A percentile compares a stretch with the other conserved stretches of the same genome.
Conservation (phyloP, 2,329 filamentous ascomycete species). For the Cytospora paraplurivora region DNA sequence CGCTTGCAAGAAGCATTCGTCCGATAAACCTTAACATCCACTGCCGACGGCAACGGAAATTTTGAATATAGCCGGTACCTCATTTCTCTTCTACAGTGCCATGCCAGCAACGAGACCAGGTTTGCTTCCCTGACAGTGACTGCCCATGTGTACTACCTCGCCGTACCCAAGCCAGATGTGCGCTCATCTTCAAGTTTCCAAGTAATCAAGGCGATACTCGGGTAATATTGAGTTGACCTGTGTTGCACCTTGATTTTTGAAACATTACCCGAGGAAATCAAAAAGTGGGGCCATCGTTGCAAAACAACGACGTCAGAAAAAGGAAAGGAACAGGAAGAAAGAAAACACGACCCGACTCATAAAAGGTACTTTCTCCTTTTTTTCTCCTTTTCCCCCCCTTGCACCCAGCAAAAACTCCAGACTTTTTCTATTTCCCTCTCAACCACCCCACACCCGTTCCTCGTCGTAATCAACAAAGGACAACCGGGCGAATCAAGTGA, state of each 20-base stretch:
- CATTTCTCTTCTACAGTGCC: too few species aligned
- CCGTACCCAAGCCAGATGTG: too few species aligned
- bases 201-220: not conserved
- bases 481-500: too few species aligned
- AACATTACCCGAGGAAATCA: not conserved
- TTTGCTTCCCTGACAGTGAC: too few species aligned
- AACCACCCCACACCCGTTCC: not conserved
- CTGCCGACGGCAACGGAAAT: too few species aligned
- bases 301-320: not conserved
- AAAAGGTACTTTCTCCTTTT: slow-evolving; percentile 16
- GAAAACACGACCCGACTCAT: slow-evolving; percentile 24
- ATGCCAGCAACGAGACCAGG: too few species aligned
- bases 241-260: not conserved
- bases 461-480: too few species aligned
- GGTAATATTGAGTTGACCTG: not conserved
- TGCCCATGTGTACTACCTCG: too few species aligned
- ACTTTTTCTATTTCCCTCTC: not conserved
- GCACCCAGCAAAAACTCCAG: not conserved
- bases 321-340: slow-evolving; percentile 22
- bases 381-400: not conserved
- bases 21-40: too few species aligned
- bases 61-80: too few species aligned
- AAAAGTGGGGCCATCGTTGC: not conserved
- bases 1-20: too few species aligned
- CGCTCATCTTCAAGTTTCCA: too few species aligned